A percentile compares a stretch with the other conserved stretches of the same genome.
phyloP scores from a whole-genome alignment of 169 alveolate genomes.

The Plasmodium coatneyi region DNA sequence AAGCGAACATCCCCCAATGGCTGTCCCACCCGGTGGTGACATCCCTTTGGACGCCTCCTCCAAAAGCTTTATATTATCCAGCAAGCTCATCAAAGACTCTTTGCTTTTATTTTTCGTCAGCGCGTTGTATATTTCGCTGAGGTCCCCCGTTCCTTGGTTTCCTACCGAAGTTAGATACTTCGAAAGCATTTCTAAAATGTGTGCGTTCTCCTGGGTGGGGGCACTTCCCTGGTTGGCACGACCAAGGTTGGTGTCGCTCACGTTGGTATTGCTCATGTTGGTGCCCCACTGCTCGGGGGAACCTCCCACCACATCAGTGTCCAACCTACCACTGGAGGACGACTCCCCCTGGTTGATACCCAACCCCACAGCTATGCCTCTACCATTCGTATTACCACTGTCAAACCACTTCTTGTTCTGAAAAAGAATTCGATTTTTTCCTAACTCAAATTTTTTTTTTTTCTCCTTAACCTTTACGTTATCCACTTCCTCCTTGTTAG shows the following conservation, averaged over 20 bases:
- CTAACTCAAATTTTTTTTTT: background rate
- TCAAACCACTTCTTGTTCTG: background rate
- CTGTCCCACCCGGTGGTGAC: background rate
- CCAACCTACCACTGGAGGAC: background rate
- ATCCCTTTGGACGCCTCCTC: conserved; percentile 2
- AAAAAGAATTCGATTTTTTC: background rate
- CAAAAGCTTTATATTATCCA: background rate
- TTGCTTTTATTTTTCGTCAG: background rate
- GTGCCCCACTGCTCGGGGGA: background rate
- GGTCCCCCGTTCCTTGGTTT: background rate
- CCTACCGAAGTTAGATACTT: background rate
- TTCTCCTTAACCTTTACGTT: background rate
- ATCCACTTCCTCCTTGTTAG: background rate
- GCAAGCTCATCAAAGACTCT: background rate
- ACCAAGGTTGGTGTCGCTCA: background rate
- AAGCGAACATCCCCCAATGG: background rate
- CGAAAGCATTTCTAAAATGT: background rate
- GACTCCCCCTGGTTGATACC: background rate
- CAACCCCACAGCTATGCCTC: background rate
- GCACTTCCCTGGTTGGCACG: background rate
- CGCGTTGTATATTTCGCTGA: background rate
- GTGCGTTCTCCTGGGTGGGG: background rate
- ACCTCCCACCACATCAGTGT: background rate
- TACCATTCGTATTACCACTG: background rate
- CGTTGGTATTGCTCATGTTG: background rate